A percentile compares a stretch with the other conserved stretches of the same genome.
Evolutionary conservation across 2,329 filamentous ascomycete species (phyloP).

Genomic region (Teratosphaeria zuluensis): DNA sequence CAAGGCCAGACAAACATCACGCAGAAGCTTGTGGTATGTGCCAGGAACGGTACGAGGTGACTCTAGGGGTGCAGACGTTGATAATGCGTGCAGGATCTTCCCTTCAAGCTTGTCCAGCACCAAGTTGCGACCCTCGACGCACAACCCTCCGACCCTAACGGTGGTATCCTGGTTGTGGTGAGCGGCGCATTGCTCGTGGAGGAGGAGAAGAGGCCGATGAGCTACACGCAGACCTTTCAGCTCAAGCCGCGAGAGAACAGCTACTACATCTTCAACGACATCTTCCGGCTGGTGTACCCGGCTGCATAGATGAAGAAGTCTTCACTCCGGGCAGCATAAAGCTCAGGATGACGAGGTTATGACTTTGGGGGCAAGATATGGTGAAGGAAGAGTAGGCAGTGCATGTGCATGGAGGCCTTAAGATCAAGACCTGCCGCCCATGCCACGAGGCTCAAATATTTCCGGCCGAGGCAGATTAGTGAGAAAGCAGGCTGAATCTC

Average conservation of each 20-base stretch:
- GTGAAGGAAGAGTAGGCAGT: not conserved
- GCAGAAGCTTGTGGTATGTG: constrained; percentile 69
- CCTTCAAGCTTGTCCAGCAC: constrained; percentile 75
- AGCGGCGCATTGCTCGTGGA: constrained; percentile 84
- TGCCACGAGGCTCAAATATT: not conserved
- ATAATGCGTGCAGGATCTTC: constrained; percentile 49
- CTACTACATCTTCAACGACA: constrained; percentile 87
- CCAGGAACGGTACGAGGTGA: not conserved
- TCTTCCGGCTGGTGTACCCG: constrained; percentile 80
- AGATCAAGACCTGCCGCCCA: not conserved
- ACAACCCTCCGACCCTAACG: constrained; percentile 60
- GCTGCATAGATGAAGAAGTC: constrained; percentile 17
- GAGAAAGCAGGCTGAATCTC: not conserved
- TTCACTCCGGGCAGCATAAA: not conserved
- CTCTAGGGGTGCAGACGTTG: not conserved
- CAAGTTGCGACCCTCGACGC: constrained; percentile 68
- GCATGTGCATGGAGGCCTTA: not conserved
- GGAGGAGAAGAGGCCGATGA: constrained; percentile 77
- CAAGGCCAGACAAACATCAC: constrained; percentile 58
- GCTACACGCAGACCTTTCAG: constrained; percentile 84
- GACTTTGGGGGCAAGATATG: not conserved
- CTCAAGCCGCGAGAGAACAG: constrained; percentile 58
- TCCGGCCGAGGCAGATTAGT: not conserved
- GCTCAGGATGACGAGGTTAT: not conserved
- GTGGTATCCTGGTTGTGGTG: constrained; percentile 75